Base-by-base conservation (phyloP, 345 rosid genomes). In the Ceriops zippeliana region DNA sequence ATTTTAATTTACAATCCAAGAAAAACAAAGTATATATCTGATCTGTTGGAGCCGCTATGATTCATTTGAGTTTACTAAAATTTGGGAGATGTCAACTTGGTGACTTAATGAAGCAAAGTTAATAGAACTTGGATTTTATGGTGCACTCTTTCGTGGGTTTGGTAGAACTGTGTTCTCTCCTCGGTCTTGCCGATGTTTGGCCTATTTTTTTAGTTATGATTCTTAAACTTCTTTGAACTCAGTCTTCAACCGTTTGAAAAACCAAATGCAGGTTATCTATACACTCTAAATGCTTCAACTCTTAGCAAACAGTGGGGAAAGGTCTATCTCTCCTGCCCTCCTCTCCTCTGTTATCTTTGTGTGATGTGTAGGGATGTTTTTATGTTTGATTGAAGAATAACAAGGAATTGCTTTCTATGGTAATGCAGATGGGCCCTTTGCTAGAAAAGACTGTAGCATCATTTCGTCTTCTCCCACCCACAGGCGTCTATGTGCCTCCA, bases 271-370 rank as follows among this genome's bases (percentile, higher is more conserved):
- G 98, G 97, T 61, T 93, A 79, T 79, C 75, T 93, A 1, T 91
- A 93, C 82, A 85, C 95, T 69, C 75, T 93, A 61, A 91, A 80
- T 72, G 98, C 97, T 78, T 93, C 98, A 59, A 91, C 98, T 15
- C 96, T 89, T 35, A 65, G 80, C 89, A 86, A 83, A 74, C 91
- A 91, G 70, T 93, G 97, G 98, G 78, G 80, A 70, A 76, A 82
- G 96, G 97, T 93, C 70, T 65, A 56, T 49, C 66, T 71, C 62
- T 69, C 61, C 47, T 65, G 60, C 80, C 68, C 46, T 58, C 72
- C 24, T 38, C 8, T 15, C 0, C 24, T 10, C 34, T 52, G 26
- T 31, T 26, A 30, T 20, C 52, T 35, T 7, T 69, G 32, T n/a
- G 34, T 31, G 17, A 5, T 59, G 15, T 63, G 6, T 52, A 0